Evolutionary conservation across 768 basidiomycete genomes (phyloP), one percentile per base, ranked within the genome.

Genomic region (Candolleomyces aberdarensis): DNA sequence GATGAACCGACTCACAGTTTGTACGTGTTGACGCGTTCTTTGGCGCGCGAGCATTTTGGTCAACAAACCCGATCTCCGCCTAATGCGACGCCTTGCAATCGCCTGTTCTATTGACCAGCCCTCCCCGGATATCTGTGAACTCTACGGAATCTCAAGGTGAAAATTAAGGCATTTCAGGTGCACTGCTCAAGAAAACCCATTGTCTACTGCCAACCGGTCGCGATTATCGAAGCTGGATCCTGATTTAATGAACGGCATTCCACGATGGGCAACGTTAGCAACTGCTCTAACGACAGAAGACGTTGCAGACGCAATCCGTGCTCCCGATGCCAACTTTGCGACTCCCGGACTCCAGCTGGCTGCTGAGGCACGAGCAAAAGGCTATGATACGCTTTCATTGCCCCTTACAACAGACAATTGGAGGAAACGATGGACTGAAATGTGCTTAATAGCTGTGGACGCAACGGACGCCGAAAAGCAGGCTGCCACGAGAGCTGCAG

Each of bases 321-420:
- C 59, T 57, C 13, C 61, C 44, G 60, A 55, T 54, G 26, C 36
- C 36, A 14, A 51, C 20, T 62, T 74, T 54, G 77, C 76, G 54
- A 82, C 86, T 0, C 82, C 85, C 5, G 74, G 85, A 2, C 78
- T 87, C 54, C 72, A 74, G 62, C 71, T 87, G 40, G 69, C 83
- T 1, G 70, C 79, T 13, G 82, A 84, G 29, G 80, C 86, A 17
- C 83, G 77, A 52, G 63, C 76, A 11, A 88, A 85, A 59, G 90
- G 90, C 17, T 98, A 94, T 69, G 86, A 91, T 57, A 71, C 80
- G 0, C 79, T 94, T 46, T 91, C 87, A 68, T 71, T 96, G 17
- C 94, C 94, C n/a, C 79, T 98, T n/a, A 94, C 96, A 22, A 96
- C 90, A 58, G 80, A 81, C 17, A 83, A 82, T 50, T 99, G 97